Evolutionary conservation across 2,329 filamentous ascomycete genomes (phyloP), one percentile per base, ranked within the genome.

Genomic region (Beauveria asiatica): DNA sequence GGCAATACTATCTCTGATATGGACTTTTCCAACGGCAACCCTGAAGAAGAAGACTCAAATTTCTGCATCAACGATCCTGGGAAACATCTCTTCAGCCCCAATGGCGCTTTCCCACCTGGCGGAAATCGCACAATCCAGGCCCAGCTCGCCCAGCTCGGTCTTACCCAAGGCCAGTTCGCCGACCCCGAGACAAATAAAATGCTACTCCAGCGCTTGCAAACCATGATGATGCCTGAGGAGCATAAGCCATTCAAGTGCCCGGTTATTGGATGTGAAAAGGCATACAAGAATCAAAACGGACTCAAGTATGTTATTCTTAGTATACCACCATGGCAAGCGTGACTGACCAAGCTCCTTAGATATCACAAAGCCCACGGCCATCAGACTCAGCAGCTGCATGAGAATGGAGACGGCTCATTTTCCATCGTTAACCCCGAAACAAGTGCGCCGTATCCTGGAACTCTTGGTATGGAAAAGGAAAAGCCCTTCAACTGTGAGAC

Each of bases 281-380:
- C 94, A 0, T 99, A 99, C 78, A 99, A 99, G 81, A 99, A 99
- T 73, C 94, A 97, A 73, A 99, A 99, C 67, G 94, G 94, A 54
- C 80, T 99, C 60, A 99, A 97, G 83, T 99, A 91, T 67, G 78
- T 76, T 63, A 59, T 30, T n/a, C 52, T 16, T 23, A 19, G n/a
- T 16, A 44, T 37, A 54, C 39, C 49, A 41, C 33, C n/a, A 54
- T 63, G 50, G n/a, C 44, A 25, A 51, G 45, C 41, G 17, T 21
- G 60, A 68, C 69, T 75, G 67, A 73, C 67, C 53, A 56, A 59
- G 4, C 21, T 9, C 19, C 19, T 23, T 27, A 86, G 83, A 70
- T 86, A 87, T 66, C 84, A 87, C 76, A 87, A 87, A 72, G 83
- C 83, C 74, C 94, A 99, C 68, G 94, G 94, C 19, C 94, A 99